phyloP scores from a whole-genome alignment of 176 grass and related monocot genomes.

The Oryza meyeriana region DNA sequence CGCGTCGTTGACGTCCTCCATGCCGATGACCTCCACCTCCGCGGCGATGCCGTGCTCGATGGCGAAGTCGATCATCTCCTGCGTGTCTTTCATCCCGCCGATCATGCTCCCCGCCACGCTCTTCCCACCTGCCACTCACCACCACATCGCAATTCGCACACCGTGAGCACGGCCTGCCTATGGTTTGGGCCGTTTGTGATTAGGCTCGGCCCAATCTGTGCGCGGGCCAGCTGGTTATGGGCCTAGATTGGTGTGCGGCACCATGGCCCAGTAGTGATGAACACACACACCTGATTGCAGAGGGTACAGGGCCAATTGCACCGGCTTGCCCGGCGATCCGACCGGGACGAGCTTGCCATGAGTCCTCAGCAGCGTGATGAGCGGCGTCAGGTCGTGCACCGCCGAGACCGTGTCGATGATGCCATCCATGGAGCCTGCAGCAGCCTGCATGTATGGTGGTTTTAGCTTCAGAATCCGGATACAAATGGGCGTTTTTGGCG shows the following conservation, averaged over 20 bases:
- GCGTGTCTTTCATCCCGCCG: conserved; percentile 24
- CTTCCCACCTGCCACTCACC: conserved; percentile 16
- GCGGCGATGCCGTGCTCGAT: conserved; percentile 14
- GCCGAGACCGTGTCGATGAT: conserved; percentile 29
- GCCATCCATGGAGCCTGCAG: conserved; percentile 26
- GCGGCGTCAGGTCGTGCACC: neutral
- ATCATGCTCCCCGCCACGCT: conserved; percentile 28
- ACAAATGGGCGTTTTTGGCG: neutral
- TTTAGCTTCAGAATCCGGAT: neutral
- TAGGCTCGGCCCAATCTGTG: neutral
- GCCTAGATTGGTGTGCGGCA: neutral
- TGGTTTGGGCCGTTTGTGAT: neutral
- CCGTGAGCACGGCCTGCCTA: neutral
- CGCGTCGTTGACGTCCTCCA: conserved; percentile 21
- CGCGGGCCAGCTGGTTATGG: neutral
- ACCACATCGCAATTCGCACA: neutral
- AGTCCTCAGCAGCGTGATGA: conserved; percentile 21
- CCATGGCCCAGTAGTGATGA: neutral
- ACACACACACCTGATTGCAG: conserved; percentile 1
- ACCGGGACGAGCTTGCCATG: conserved; percentile 29
- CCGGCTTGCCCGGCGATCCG: conserved; percentile 19
- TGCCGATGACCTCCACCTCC: conserved; percentile 33
- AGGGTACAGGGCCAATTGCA: conserved; percentile 16
- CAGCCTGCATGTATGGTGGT: neutral
- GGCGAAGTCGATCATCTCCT: conserved; percentile 35